Evolutionary conservation across 2,329 filamentous ascomycete species (phyloP).

Genomic region (Arthroderma sp.): DNA sequence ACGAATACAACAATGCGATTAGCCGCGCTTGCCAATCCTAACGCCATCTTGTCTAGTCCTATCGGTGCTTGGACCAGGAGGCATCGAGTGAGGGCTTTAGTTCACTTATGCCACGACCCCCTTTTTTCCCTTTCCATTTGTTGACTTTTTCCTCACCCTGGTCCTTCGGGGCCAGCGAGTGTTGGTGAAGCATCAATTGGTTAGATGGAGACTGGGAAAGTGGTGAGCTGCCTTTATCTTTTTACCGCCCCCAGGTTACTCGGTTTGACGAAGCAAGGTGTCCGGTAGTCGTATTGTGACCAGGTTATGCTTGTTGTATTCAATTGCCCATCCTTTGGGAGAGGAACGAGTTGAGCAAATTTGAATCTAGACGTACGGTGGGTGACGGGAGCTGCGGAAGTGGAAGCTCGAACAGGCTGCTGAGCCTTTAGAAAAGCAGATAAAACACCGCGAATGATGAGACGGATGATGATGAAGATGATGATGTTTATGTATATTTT

Average conservation of each 20-base stretch:
- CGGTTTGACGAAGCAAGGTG: background rate
- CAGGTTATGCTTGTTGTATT: slow-evolving; percentile 1
- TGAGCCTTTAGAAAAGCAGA: background rate
- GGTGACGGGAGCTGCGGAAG: slow-evolving; percentile 1
- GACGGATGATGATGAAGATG: background rate
- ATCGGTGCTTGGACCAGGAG: background rate
- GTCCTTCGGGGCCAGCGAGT: background rate
- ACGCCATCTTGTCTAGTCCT: background rate
- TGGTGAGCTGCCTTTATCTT: background rate
- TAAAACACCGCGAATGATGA: background rate
- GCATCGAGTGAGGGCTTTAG: background rate
- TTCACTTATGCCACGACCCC: background rate
- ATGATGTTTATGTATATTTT: background rate
- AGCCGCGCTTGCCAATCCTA: background rate
- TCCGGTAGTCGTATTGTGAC: background rate
- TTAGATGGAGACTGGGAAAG: background rate
- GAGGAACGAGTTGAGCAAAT: background rate
- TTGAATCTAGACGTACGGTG: background rate
- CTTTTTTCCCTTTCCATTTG: background rate
- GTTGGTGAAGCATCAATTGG: background rate
- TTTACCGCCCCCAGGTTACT: background rate
- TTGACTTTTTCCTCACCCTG: background rate
- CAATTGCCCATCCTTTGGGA: slow-evolving; percentile 1
- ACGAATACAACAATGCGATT: background rate
- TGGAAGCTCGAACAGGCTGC: background rate